Evolutionary conservation across 2,329 filamentous ascomycete genomes (phyloP), one percentile per base, ranked within the genome.

Genomic region (Hyphodiscus sp.): DNA sequence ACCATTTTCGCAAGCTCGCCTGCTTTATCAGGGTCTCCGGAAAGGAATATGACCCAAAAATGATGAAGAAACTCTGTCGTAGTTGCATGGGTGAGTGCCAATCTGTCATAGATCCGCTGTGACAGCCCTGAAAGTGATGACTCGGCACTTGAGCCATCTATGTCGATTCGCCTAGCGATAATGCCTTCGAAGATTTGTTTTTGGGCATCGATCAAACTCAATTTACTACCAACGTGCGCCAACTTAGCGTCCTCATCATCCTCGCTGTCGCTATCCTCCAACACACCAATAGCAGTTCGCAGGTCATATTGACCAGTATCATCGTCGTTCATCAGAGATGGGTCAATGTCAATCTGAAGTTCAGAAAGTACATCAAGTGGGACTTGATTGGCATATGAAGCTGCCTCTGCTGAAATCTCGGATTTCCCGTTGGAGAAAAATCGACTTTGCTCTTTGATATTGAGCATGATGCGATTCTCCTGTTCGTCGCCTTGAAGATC

Each of bases 31-130:
- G 88, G 74, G 66, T 96, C 89, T 15, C 91, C 92, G 0, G 91
- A 96, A 23, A 95, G 78, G 66, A 95, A 99, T 0, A 91, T 84
- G 33, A 82, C 80, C 92, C 92, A 99, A 74, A 99, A 99, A 69
- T 97, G 95, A 63, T 92, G 89, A n/a, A 99, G 75, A 65, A 97
- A 99, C 67, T 99, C 94, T 41, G 89, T 86, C 0, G 90, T 95
- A 0, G 94, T 99, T 50, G 91, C 91, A 68, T 97, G 91, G 0
- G 92, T 96, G 52, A 87, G 76, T 13, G 75, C 77, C n/a, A 88
- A 66, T 18, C 79, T 79, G 60, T 87, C 83, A 59, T 82, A 83
- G 1, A 83, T 73, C 2, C 69, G 63, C 9, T 71, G 59, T 1
- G 78, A 74, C 16, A 81, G 69, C 3, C 76, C 78, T 30, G 70